Conservation (phyloP, 306 rosid species). For the Rosa multiflora region DNA sequence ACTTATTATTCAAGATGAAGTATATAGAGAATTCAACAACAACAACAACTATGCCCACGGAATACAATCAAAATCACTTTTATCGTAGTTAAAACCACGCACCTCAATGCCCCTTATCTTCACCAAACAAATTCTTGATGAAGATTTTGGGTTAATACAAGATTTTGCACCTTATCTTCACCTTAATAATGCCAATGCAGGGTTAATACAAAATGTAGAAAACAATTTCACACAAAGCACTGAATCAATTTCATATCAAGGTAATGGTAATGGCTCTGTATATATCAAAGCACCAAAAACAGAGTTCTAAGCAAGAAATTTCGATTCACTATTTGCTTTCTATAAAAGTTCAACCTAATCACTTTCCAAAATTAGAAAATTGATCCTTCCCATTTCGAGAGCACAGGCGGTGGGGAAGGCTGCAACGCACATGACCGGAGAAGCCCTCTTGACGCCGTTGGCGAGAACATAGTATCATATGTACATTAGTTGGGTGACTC, state of each 20-base stretch:
- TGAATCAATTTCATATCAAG: constrained; percentile 3
- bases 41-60: too few species aligned
- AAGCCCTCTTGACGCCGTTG: constrained; percentile 80
- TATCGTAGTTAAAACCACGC: too few species aligned
- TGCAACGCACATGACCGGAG: constrained; percentile 94
- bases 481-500: constrained; percentile 19
- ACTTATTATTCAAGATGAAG: too few species aligned
- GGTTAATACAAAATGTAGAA: neutral
- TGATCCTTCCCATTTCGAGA: constrained; percentile 70
- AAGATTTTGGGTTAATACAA: too few species aligned
- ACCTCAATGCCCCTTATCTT: too few species aligned
- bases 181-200: neutral
- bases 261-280: neutral
- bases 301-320: too few species aligned
- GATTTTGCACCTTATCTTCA: neutral
- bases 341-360: neutral
- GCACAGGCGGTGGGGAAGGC: constrained; percentile 96
- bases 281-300: neutral
- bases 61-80: too few species aligned
- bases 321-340: too few species aligned
- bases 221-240: neutral
- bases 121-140: too few species aligned
- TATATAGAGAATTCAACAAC: too few species aligned
- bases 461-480: constrained; percentile 87
- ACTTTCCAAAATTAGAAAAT: too few species aligned